These are phyloP conservation scores for Agaricus sinodeliciosus DNA, from an alignment of 768 basidiomycete species.

Conservation along the genomic window DNA sequence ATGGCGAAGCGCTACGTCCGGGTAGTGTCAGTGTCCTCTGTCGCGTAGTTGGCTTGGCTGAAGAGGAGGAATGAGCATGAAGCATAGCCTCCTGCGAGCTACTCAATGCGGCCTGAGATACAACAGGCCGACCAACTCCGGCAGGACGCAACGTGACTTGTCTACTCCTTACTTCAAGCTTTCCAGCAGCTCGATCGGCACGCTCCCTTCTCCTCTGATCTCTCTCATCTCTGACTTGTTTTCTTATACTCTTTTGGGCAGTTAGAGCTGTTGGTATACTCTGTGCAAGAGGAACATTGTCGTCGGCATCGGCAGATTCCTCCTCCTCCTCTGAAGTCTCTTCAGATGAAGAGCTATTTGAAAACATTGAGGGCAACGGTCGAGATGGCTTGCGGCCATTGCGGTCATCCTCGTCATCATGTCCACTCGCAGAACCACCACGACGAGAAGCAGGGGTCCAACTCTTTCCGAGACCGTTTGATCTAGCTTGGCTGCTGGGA, in stretches of 20 bases:
- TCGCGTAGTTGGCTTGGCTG: slow-evolving; percentile 19
- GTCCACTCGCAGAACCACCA: slow-evolving; percentile 16
- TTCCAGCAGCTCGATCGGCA: slow-evolving; percentile 22
- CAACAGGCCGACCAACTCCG: slow-evolving; percentile 13
- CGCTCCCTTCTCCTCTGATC: slow-evolving; percentile 49
- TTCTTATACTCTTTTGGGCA: slow-evolving; percentile 76
- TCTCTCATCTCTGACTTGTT: slow-evolving; percentile 63
- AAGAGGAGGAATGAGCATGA: slow-evolving; percentile 18
- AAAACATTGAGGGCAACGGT: neutral
- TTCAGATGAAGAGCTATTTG: slow-evolving; percentile 20
- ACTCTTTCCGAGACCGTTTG: neutral
- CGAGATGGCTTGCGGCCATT: slow-evolving; percentile 24
- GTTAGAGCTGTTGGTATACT: slow-evolving; percentile 77
- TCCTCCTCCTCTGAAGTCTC: slow-evolving; percentile 37
- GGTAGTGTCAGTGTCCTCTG: slow-evolving; percentile 40
- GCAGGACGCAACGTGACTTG: slow-evolving; percentile 32
- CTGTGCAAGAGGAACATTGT: slow-evolving; percentile 80
- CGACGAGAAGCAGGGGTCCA: neutral
- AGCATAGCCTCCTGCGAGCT: slow-evolving; percentile 33
- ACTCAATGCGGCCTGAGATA: slow-evolving; percentile 16
- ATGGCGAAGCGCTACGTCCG: slow-evolving; percentile 24
- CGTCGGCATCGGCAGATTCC: slow-evolving; percentile 20
- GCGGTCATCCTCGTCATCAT: slow-evolving; percentile 31
- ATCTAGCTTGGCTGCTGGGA: neutral
- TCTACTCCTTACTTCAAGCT: slow-evolving; percentile 19